Conservation (phyloP, 768 basidiomycete genomes). For the Cystobasidium tubakii region DNA sequence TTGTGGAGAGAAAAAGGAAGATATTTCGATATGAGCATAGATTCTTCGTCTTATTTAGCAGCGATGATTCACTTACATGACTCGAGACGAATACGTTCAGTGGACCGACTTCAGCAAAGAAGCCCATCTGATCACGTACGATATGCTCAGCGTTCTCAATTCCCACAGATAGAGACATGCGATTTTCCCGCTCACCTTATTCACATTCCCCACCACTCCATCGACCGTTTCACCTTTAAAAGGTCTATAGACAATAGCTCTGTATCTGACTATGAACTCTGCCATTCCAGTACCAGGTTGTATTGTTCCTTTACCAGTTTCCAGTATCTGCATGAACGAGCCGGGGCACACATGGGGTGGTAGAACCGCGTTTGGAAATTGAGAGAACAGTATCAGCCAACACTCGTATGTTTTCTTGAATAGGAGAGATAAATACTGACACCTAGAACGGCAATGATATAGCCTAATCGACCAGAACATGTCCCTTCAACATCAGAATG, state of each 20-base stretch:
- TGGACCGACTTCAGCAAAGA: slow-evolving; percentile 94
- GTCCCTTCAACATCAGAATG: slow-evolving; percentile 96
- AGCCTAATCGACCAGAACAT: slow-evolving; percentile 89
- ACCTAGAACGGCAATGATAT: slow-evolving; percentile 84
- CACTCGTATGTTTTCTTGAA: too few relatives aligned
- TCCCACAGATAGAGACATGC: too few relatives aligned
- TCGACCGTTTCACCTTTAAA: slow-evolving; percentile 99
- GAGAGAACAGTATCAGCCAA: neutral
- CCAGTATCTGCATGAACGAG: slow-evolving; percentile 17
- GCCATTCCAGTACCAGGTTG: slow-evolving; percentile 58
- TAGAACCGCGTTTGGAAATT: too few relatives aligned
- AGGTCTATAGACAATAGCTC: slow-evolving; percentile 98
- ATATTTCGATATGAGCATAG: too few relatives aligned
- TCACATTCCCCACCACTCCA: slow-evolving; percentile 89
- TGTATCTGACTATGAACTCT: slow-evolving; percentile 87
- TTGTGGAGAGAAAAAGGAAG: too few relatives aligned
- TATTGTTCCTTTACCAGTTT: slow-evolving; percentile 36
- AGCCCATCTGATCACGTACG: slow-evolving; percentile 70
- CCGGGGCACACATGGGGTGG: too few relatives aligned
- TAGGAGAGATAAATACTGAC: slow-evolving; percentile 16
- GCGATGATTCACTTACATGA: too few relatives aligned
- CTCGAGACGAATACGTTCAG: slow-evolving; percentile 90
- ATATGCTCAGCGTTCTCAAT: slow-evolving; percentile 15
- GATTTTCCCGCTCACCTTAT: slow-evolving; percentile 61
- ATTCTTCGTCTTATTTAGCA: too few relatives aligned